phyloP scores from a whole-genome alignment of 129 eudicot genomes.

The Solidago caesia region DNA sequence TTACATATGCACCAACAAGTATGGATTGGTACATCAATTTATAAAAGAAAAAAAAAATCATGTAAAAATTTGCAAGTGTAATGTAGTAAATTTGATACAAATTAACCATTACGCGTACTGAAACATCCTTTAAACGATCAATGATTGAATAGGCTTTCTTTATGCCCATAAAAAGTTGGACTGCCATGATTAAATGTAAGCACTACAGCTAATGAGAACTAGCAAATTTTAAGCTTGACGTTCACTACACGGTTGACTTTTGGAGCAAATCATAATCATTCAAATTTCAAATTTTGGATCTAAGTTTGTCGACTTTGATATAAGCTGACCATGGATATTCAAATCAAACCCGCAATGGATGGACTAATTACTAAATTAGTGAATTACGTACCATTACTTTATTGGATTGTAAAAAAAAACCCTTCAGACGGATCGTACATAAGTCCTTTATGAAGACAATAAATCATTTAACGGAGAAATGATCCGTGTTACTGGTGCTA shows the following conservation, averaged over 20 bases:
- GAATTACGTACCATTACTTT: neutral
- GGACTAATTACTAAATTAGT: neutral
- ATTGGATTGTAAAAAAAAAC: neutral
- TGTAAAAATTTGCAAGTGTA: neutral
- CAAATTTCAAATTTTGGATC: neutral
- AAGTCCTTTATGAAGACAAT: neutral
- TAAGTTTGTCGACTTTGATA: conserved; percentile 12
- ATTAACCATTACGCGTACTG: neutral
- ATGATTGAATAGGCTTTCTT: conserved; percentile 12
- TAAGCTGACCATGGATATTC: neutral
- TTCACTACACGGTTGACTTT: conserved; percentile 31
- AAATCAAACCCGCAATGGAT: neutral
- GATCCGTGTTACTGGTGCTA: too few relatives aligned
- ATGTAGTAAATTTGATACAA: too few relatives aligned
- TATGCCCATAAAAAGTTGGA: conserved; percentile 15
- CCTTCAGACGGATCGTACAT: neutral
- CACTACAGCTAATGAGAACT: conserved; percentile 28
- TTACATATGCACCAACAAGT: too few relatives aligned
- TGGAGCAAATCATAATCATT: conserved; percentile 6
- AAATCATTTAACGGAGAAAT: too few relatives aligned
- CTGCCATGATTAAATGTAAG: conserved; percentile 14
- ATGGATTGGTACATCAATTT: too few relatives aligned
- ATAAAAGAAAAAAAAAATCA: too few relatives aligned
- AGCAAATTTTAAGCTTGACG: conserved; percentile 31
- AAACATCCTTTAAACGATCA: conserved; percentile 6